These are phyloP conservation scores for Capsicum rhomboideum DNA, from an alignment of 257 asterid genomes.

Conservation along the genomic window DNA sequence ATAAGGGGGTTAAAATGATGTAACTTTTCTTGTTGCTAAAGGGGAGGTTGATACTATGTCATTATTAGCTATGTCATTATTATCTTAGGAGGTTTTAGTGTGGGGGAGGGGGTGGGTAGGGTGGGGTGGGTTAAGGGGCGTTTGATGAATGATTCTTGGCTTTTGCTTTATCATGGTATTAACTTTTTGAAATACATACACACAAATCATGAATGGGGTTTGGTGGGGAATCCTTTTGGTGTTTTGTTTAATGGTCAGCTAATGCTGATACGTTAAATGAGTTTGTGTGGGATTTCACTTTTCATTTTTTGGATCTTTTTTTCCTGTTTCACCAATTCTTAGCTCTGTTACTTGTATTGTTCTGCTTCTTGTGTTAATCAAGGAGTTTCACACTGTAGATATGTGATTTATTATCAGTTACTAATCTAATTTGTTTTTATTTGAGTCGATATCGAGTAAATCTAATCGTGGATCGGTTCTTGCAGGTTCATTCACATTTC, in stretches of 20 bases:
- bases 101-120: not conserved
- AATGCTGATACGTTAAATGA: constrained; percentile 8
- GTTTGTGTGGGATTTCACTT: not conserved
- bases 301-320: not conserved
- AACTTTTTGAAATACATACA: constrained; percentile 6
- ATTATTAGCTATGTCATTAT: not conserved
- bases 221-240: constrained; percentile 6
- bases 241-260: not conserved
- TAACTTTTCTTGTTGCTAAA: constrained; percentile 2
- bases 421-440: not conserved
- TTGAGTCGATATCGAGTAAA: not conserved
- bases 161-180: not conserved
- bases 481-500: constrained; percentile 30
- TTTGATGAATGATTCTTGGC: constrained; percentile 8
- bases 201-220: constrained; percentile 15
- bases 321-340: constrained; percentile 7
- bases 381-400: not conserved
- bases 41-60: constrained; percentile 4
- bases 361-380: not conserved
- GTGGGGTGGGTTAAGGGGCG: not conserved
- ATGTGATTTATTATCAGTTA: not conserved
- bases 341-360: constrained; percentile 13
- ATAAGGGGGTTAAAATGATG: not conserved
- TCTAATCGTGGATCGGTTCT: not conserved
- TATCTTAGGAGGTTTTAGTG: not conserved